Evolutionary conservation across 306 rosid genomes (phyloP).

Genomic region (Boehmeria nivea): DNA sequence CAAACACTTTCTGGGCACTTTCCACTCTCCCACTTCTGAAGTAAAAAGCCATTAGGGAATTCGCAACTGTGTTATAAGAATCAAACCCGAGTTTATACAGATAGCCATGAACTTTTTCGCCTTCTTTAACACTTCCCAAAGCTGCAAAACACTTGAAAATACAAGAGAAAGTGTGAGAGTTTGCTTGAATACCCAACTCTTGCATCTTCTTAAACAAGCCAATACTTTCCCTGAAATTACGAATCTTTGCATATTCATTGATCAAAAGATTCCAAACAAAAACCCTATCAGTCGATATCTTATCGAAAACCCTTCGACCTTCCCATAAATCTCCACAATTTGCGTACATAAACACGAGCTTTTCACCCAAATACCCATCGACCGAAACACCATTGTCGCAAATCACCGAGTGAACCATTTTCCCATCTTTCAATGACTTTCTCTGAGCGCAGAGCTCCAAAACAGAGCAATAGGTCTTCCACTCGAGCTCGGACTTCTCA

Average conservation of each 20-base stretch:
- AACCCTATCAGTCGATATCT: conserved; percentile 38
- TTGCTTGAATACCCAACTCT: conserved; percentile 36
- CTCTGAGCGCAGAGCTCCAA: conserved; percentile 67
- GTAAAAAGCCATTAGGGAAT: conserved; percentile 48
- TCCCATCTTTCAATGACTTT: conserved; percentile 54
- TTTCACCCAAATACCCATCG: conserved; percentile 48
- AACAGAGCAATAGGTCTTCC: conserved; percentile 42
- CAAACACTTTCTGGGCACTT: conserved; percentile 55
- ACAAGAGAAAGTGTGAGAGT: conserved; percentile 56
- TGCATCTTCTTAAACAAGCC: conserved; percentile 52
- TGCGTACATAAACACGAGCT: conserved; percentile 62
- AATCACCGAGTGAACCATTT: conserved; percentile 47
- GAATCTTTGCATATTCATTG: conserved; percentile 51
- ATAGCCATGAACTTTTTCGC: conserved; percentile 51
- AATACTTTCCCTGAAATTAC: conserved; percentile 44
- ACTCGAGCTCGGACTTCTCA: conserved; percentile 33
- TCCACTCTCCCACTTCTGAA: conserved; percentile 40
- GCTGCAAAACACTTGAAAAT: conserved; percentile 60
- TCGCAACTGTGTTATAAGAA: conserved; percentile 39
- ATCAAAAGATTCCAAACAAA: conserved; percentile 49
- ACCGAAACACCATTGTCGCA: conserved; percentile 25
- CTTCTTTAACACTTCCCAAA: conserved; percentile 35
- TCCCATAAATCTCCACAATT: conserved; percentile 47
- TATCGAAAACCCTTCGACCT: conserved; percentile 52
- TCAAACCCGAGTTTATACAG: conserved; percentile 45